These are phyloP conservation scores for Sclerotinia trifoliorum DNA, from an alignment of 2,329 filamentous ascomycete genomes.

Conservation along the genomic window DNA sequence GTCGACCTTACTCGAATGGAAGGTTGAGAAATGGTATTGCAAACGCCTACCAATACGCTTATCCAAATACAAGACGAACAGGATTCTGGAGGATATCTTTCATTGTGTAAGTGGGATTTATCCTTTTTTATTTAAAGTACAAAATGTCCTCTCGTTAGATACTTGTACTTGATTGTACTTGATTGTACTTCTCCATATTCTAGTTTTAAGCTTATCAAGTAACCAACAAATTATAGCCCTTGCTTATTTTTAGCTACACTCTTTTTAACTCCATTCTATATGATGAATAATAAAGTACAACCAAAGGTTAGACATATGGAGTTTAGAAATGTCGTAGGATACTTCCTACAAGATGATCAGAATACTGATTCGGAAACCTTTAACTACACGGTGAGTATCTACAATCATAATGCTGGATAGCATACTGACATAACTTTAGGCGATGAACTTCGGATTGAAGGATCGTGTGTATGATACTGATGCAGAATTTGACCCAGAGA, in stretches of 20 bases:
- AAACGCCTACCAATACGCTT: constrained; percentile 13
- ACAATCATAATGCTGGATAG: constrained; percentile 49
- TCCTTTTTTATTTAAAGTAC: not conserved
- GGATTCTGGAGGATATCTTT: constrained; percentile 1
- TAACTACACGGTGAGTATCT: constrained; percentile 63
- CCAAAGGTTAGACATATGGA: constrained; percentile 34
- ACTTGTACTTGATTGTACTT: not conserved
- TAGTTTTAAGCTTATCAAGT: not conserved
- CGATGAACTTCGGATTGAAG: constrained; percentile 65
- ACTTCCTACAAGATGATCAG: constrained; percentile 64
- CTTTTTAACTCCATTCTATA: constrained; percentile 30
- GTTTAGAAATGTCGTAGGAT: constrained; percentile 60
- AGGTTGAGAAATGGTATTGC: constrained; percentile 8
- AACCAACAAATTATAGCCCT: constrained; percentile 26
- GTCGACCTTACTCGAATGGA: not conserved
- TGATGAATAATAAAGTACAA: constrained; percentile 32
- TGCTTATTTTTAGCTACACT: constrained; percentile 33
- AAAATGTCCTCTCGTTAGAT: not conserved
- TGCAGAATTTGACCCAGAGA: constrained; percentile 43
- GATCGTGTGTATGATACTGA: constrained; percentile 59
- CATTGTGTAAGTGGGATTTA: constrained; percentile 4
- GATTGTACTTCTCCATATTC: not conserved
- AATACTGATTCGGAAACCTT: constrained; percentile 56
- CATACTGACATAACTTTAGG: constrained; percentile 43
- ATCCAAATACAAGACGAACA: not conserved